Evolutionary conservation across 805 yeast species (phyloP), one percentile per base, ranked within the genome.

Genomic region (Hanseniaspora clermontiae): DNA sequence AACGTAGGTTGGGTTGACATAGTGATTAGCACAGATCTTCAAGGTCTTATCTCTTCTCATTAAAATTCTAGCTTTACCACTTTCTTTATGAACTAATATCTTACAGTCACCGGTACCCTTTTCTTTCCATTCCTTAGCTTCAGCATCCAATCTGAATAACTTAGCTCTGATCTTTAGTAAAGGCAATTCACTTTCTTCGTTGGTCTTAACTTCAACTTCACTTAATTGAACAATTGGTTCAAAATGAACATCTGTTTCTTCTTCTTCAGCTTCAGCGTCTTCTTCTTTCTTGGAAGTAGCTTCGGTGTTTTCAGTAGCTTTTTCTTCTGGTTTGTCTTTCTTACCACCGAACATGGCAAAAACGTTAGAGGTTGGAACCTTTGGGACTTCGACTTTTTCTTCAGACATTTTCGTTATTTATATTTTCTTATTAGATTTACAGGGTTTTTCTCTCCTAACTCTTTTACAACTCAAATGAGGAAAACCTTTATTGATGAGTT

Each of bases 31-130:
- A 73, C 98, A 93, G 67, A 93, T 84, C 79, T 93, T 93, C 69
- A 93, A 80, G 57, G 97, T 93, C 78, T 91, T 91, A 76, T 93
- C 98, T 77, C 98, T 88, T 81, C 98, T 88, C 98, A 93, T 93
- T 68, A 93, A 77, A 62, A 93, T 73, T 76, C 98, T 84, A 61
- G 87, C 87, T 75, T 88, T 90, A 58, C 80, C 78, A 58, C 87
- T 75, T 60, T 74, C 74, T 72, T 88, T 89, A 76, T 91, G 96
- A 76, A 91, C 78, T 70, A 93, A 81, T 73, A 93, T 87, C 74
- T 93, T 88, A 65, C 89, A 96, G 68, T 93, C 98, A 67, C 98
- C 98, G 38, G 96, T 88, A 65, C 98, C 98, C 77, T 98, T 87
- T 78, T 93, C 98, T 73, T 93, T 93, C 98, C 98, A 93, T 74